phyloP scores from a whole-genome alignment of 371 early-diverging fungal genomes.

The Rhizopus stolonifer region DNA sequence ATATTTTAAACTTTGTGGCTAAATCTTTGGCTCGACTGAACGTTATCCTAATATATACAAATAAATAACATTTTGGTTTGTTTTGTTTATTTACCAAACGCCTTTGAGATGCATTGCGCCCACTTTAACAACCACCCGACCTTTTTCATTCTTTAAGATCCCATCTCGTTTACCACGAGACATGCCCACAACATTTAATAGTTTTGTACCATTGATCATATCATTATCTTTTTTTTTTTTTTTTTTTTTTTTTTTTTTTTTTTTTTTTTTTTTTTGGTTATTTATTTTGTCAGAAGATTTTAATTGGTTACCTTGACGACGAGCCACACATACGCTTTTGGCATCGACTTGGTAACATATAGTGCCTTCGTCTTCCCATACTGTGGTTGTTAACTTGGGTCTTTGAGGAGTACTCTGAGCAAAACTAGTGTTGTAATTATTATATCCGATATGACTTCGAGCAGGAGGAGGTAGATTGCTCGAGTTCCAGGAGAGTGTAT shows the following conservation, averaged over 20 bases:
- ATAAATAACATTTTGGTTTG: too few relatives aligned
- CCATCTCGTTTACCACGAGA: constrained; percentile 88
- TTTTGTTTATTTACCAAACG: constrained; percentile 64
- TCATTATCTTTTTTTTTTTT: constrained; percentile 57
- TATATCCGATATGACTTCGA: constrained; percentile 13
- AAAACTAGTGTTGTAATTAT: constrained; percentile 16
- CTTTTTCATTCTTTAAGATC: constrained; percentile 85
- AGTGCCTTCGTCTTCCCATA: constrained; percentile 84
- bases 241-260: constrained; percentile 1
- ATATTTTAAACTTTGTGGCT: constrained; percentile 63
- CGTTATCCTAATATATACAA: constrained; percentile 52
- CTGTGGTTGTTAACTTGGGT: constrained; percentile 71
- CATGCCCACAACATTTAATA: constrained; percentile 85
- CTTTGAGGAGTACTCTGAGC: constrained; percentile 40
- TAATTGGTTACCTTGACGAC: constrained; percentile 77
- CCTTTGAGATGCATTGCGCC: constrained; percentile 90
- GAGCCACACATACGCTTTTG: constrained; percentile 75
- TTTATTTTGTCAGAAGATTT: too few relatives aligned
- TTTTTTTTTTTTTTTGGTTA: too few relatives aligned
- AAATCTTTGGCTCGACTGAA: constrained; percentile 63
- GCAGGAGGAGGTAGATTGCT: constrained; percentile 27
- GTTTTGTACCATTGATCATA: constrained; percentile 85
- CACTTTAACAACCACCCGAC: constrained; percentile 81
- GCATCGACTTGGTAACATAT: constrained; percentile 81
- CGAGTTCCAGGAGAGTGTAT: constrained; percentile 20